phyloP scores from a whole-genome alignment of 768 basidiomycete species.

The Mycena albidolilacea region DNA sequence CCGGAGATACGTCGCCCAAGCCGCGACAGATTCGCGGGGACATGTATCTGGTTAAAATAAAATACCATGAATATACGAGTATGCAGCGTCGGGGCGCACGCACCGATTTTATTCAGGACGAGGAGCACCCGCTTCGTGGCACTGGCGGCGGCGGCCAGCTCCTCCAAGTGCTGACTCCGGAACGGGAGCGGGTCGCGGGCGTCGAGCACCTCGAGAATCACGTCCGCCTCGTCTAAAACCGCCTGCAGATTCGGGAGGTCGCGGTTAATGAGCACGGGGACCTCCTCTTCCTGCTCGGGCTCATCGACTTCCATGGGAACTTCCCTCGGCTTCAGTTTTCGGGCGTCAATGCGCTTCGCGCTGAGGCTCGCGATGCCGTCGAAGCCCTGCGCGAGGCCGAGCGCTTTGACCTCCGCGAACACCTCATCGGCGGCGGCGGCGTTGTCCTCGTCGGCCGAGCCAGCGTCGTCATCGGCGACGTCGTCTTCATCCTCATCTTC shows the following conservation, averaged over 20 bases:
- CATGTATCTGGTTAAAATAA: slow-evolving; percentile 70
- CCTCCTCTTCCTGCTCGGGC: slow-evolving; percentile 65
- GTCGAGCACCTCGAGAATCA: slow-evolving; percentile 86
- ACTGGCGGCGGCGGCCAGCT: slow-evolving; percentile 51
- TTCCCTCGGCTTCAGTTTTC: slow-evolving; percentile 51
- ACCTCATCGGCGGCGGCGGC: slow-evolving; percentile 45
- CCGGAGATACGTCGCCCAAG: slow-evolving; percentile 79
- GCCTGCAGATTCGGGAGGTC: slow-evolving; percentile 73
- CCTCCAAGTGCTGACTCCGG: slow-evolving; percentile 76
- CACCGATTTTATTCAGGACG: slow-evolving; percentile 92
- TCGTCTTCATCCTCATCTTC: slow-evolving; percentile 41
- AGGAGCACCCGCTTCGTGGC: slow-evolving; percentile 67
- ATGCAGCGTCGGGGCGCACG: slow-evolving; percentile 59
- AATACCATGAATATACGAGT: not conserved
- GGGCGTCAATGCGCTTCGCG: slow-evolving; percentile 55
- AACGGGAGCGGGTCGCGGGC: slow-evolving; percentile 85
- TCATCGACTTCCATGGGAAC: slow-evolving; percentile 47
- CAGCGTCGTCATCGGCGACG: slow-evolving; percentile 46
- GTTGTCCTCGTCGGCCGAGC: slow-evolving; percentile 45
- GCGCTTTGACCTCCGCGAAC: slow-evolving; percentile 44
- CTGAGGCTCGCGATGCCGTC: slow-evolving; percentile 64
- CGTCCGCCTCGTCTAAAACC: slow-evolving; percentile 84
- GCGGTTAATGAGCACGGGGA: slow-evolving; percentile 74
- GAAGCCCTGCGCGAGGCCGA: slow-evolving; percentile 64
- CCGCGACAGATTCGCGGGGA: slow-evolving; percentile 79